Percentiles rank a stretch among this genome's conserved stretches.
phyloP scores from a whole-genome alignment of 768 basidiomycete species.

The Serendipita sp. region DNA sequence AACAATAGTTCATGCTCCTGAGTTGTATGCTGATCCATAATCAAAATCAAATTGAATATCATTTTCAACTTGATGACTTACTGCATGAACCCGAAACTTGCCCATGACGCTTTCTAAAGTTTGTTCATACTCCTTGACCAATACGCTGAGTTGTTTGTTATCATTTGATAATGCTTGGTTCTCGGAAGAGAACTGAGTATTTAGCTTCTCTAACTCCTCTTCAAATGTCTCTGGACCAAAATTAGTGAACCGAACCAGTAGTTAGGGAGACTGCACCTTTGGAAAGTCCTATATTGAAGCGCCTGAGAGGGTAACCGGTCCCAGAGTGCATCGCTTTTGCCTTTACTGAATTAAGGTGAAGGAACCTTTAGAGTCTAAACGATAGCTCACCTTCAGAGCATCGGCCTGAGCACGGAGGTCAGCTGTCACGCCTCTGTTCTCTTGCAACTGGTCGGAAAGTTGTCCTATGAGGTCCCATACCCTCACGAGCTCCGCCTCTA shows the following conservation, averaged over 20 bases:
- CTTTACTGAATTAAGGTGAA: conserved; percentile 24
- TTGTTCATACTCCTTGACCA: conserved; percentile 94
- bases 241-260: neutral
- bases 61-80: conserved; percentile 26
- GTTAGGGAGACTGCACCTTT: conserved; percentile 39
- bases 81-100: conserved; percentile 77
- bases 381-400: conserved; percentile 54
- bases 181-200: conserved; percentile 55
- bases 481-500: conserved; percentile 15
- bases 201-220: conserved; percentile 79
- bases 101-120: conserved; percentile 92
- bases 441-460: conserved; percentile 66
- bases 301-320: conserved; percentile 38
- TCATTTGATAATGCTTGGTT: conserved; percentile 78
- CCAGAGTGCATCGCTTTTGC: conserved; percentile 78
- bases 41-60: neutral
- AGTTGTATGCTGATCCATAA: conserved; percentile 53
- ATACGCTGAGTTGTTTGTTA: conserved; percentile 80
- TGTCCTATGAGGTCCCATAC: conserved; percentile 44
- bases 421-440: conserved; percentile 57
- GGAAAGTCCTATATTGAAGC: conserved; percentile 80
- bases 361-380: neutral
- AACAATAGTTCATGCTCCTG: conserved; percentile 83
- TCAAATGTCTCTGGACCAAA: conserved; percentile 54
- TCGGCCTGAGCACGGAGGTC: conserved; percentile 56